Conservation (phyloP, 306 rosid species). For the Acacia confusa region DNA sequence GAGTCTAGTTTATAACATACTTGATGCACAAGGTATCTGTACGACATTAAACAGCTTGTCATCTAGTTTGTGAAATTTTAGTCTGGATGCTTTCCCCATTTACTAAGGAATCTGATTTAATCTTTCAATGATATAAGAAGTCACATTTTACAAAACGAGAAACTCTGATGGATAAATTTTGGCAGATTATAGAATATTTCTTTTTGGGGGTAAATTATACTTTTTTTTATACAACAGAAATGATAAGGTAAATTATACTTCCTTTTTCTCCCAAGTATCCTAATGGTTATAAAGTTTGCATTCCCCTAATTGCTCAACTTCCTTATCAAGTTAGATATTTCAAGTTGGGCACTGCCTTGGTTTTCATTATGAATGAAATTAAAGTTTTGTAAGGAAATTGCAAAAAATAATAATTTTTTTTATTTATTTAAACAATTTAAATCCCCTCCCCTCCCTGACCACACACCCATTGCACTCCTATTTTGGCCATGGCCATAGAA, state of each 20-base stretch:
- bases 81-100: conserved; percentile 12
- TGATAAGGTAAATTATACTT: background rate
- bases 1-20: conserved; percentile 7
- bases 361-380: background rate
- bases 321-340: background rate
- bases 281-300: background rate
- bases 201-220: background rate
- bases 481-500: no score
- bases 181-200: background rate
- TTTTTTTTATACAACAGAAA: background rate
- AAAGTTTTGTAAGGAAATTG: background rate
- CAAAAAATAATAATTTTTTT: no score
- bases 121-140: background rate
- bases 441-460: no score
- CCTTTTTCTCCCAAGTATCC: background rate
- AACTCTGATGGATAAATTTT: conserved; percentile 13
- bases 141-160: conserved; percentile 4
- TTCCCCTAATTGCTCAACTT: background rate
- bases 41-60: background rate
- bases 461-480: no score
- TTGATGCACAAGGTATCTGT: conserved; percentile 23
- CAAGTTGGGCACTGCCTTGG: background rate
- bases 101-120: conserved; percentile 9
- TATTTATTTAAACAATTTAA: no score
- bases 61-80: background rate